Evolutionary conservation across 2,329 filamentous ascomycete genomes (phyloP).

Genomic region (Metarhizium anisopliae): DNA sequence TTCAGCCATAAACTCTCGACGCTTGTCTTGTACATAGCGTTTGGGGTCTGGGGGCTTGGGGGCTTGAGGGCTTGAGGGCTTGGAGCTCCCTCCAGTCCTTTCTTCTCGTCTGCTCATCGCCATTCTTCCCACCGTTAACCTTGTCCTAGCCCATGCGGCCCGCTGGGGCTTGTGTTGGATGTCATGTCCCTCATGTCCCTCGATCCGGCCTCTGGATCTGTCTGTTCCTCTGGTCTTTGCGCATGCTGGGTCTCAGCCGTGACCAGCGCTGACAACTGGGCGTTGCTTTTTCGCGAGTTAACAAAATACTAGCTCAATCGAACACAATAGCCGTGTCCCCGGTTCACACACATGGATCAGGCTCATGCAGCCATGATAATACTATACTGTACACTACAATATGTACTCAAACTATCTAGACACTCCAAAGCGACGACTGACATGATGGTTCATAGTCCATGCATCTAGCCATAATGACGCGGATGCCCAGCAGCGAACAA

Average conservation of each 20-base stretch:
- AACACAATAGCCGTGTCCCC: background rate
- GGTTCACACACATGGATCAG: background rate
- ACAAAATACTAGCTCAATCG: background rate
- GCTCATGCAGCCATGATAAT: background rate
- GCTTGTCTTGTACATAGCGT: background rate
- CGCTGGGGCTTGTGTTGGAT: background rate
- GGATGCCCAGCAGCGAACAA: conserved; percentile 3
- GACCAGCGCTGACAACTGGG: background rate
- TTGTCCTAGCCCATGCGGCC: background rate
- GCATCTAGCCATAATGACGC: conserved; percentile 2
- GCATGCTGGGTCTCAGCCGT: background rate
- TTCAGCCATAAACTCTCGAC: too few relatives aligned
- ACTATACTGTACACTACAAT: background rate
- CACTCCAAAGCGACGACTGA: background rate
- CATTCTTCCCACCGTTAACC: background rate
- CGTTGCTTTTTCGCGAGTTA: background rate
- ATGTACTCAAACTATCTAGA: background rate
- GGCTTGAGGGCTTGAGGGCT: too few relatives aligned
- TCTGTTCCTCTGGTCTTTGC: background rate
- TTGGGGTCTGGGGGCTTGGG: too few relatives aligned
- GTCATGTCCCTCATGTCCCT: background rate
- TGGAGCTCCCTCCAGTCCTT: too few relatives aligned
- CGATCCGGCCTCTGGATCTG: background rate
- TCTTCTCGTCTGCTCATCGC: background rate
- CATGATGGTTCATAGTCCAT: background rate